These are phyloP conservation scores for Ustilago loliicola DNA, from an alignment of 1,284 basidiomycete species.

Conservation along the genomic window DNA sequence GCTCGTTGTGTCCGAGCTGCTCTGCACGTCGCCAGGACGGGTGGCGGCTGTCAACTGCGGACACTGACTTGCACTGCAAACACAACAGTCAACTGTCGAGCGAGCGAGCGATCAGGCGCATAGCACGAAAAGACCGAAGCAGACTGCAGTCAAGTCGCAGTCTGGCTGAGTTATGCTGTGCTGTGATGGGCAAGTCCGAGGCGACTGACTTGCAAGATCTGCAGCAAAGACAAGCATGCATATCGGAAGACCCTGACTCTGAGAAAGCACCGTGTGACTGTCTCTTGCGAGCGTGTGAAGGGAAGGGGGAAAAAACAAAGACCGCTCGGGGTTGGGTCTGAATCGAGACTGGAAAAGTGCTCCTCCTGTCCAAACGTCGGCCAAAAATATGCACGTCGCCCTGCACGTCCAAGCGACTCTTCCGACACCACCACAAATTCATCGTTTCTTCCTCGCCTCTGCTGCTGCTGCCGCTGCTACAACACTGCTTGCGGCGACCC, in stretches of 20 bases:
- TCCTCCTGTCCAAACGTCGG: constrained; percentile 15
- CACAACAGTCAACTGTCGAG: neutral
- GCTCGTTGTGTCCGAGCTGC: constrained; percentile 14
- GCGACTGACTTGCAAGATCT: constrained; percentile 13
- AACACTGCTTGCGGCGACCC: too few species aligned
- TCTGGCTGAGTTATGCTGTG: neutral
- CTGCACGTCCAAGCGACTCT: constrained; percentile 32
- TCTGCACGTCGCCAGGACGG: constrained; percentile 2
- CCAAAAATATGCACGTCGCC: constrained; percentile 27
- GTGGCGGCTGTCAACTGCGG: constrained; percentile 6
- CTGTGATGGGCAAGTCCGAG: constrained; percentile 17
- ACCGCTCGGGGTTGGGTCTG: constrained; percentile 30
- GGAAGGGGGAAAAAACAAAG: constrained; percentile 14
- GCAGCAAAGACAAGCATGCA: neutral
- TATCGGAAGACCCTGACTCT: constrained; percentile 6
- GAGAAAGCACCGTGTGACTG: neutral
- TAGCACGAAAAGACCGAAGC: constrained; percentile 1
- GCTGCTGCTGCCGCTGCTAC: neutral
- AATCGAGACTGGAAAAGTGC: constrained; percentile 17
- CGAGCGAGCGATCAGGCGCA: constrained; percentile 10
- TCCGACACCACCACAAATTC: constrained; percentile 6
- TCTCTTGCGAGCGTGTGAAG: neutral
- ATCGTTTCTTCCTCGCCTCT: neutral
- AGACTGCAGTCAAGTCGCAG: neutral
- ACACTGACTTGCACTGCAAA: constrained; percentile 5